Evolutionary conservation across 768 basidiomycete genomes (phyloP), one percentile per base, ranked within the genome.

Genomic region (Collybia nuda): DNA sequence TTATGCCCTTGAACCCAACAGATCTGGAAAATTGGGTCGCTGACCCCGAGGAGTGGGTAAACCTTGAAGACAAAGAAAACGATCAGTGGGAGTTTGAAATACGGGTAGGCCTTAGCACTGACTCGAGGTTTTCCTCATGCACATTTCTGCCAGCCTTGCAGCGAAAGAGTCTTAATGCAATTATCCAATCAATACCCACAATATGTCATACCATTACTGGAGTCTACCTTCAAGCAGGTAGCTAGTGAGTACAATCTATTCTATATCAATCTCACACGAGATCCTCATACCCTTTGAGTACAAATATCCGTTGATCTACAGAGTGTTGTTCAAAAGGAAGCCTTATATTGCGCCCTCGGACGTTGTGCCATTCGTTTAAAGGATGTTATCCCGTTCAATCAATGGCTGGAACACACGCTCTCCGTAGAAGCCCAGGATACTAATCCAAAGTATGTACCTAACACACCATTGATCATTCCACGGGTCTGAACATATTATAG

Each of bases 1-100:
- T 96, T 60, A 85, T 99, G 65, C 92, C 91, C 11, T 72, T 99
- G 40, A 88, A 87, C 47, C 77, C 88, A 5, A 70, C 77, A 1
- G 96, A 98, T 65, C 76, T 98, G 8, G 83, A 92, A 56, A 79
- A 78, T 4, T 93, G 95, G 90, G 76, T 86, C 69, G 77, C 79
- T 14, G 92, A 95, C 63, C 93, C 95, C 0, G 96, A 99, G 72
- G 91, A 95, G 59, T 99, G 93, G 92, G 81, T 96, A 9, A 90
- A 92, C 52, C 67, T 82, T 8, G 93, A 98, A 67, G 92, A 93
- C 51, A 86, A 85, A 55, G 93, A 93, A 55, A 89, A 84, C 38
- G 93, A 95, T 35, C 84, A 90, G 50, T 98, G 95, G 94, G 88
- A 94, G 59, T 98, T 81, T 60, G 93, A 96, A 59, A 82, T 97